phyloP scores from a whole-genome alignment of 2,329 filamentous ascomycete genomes.

The Hirsutella minnesotensis region DNA sequence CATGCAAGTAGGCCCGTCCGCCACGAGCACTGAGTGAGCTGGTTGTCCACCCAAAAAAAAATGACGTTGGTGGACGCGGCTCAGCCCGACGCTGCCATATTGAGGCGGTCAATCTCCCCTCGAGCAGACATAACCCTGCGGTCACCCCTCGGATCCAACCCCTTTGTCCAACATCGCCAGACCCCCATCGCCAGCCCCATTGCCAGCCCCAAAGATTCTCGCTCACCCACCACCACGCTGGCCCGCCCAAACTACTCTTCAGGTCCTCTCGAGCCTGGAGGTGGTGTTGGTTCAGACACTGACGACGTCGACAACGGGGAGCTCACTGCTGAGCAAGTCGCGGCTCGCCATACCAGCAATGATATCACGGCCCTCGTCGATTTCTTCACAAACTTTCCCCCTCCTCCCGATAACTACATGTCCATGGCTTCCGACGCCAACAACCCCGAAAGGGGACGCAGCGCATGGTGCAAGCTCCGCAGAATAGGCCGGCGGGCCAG shows the following conservation, averaged over 20 bases:
- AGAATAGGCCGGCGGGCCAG: slow-evolving; percentile 26
- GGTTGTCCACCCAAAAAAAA: not conserved
- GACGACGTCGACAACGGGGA: slow-evolving; percentile 4
- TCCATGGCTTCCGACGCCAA: slow-evolving; percentile 25
- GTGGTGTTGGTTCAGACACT: not conserved
- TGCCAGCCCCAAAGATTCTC: not conserved
- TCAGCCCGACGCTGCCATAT: not conserved
- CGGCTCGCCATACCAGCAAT: slow-evolving; percentile 9
- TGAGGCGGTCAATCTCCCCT: slow-evolving; percentile 3
- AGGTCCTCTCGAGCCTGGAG: not conserved
- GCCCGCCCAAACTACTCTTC: not conserved
- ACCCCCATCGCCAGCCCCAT: slow-evolving; percentile 4
- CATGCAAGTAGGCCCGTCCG: not conserved
- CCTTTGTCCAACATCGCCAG: slow-evolving; percentile 3
- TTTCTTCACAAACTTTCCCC: slow-evolving; percentile 37
- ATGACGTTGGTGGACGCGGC: not conserved
- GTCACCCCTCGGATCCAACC: not conserved
- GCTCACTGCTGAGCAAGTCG: not conserved
- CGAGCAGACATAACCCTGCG: slow-evolving; percentile 12
- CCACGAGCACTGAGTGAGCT: not conserved
- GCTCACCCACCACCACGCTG: not conserved
- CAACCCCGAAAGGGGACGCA: slow-evolving; percentile 10
- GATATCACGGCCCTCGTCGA: slow-evolving; percentile 27
- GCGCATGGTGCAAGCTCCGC: slow-evolving; percentile 30
- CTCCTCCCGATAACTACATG: slow-evolving; percentile 38